Evolutionary conservation across 2,329 filamentous ascomycete genomes (phyloP), one percentile per base, ranked within the genome.

Genomic region (Stenocarpella maydis): DNA sequence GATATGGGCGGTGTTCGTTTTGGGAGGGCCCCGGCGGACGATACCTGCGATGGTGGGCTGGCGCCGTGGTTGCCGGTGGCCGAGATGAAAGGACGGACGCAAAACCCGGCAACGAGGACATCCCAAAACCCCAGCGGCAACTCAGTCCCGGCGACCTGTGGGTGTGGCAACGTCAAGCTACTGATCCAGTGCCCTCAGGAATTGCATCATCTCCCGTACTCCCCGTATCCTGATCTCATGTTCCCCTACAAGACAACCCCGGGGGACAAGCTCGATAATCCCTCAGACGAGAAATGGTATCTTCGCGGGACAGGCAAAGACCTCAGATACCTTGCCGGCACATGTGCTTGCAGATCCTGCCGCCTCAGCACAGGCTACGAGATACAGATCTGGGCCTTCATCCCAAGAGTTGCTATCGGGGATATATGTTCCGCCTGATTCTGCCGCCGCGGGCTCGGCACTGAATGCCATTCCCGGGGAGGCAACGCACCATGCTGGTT

Each of bases 351-450:
- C 77, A 82, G 79, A 6, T 87, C 87, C 2, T 93, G 91, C 75
- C 87, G 90, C 7, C 80, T 89, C 4, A 78, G 80, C 0, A 84
- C 86, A 1, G 90, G 90, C 3, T 90, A 88, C 72, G 88, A 91
- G 68, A 84, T 92, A 55, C 86, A 91, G 73, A 80, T 85, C 0
- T 93, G 90, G 90, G 83, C 87, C 0, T 93, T 92, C 74, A 79
- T 92, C 0, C 88, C 89, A 0, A 81, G 82, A n/a, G 77, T 79
- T 1, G 89, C 90, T 73, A 87, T 92, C 65, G 77, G 81, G 21
- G n/a, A 80, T 87, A 31, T 71, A 77, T 39, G 71, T 82, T 34
- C 1, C 39, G 24, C 15, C 39, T 4, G 12, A 34, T 1, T 10
- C 39, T 58, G 74, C 28, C 7, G 49, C 28, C 78, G 17, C 74